These are phyloP conservation scores for Metarhizium sp. DNA, from an alignment of 2,329 filamentous ascomycete genomes.

Conservation along the genomic window DNA sequence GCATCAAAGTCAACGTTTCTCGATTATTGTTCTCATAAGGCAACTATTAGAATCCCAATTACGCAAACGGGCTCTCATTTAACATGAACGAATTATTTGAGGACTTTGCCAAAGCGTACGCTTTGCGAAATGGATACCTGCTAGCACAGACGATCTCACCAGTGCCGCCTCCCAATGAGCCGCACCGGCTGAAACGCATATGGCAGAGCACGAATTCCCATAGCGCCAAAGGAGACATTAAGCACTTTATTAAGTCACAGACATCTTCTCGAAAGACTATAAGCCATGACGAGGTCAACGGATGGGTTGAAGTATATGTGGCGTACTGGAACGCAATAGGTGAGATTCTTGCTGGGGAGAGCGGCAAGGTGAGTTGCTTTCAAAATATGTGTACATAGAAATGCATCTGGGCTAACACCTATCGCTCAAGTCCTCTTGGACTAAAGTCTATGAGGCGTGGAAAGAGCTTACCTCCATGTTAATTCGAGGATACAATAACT, in stretches of 20 bases:
- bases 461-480: slow-evolving; percentile 71
- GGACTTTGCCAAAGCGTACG: slow-evolving; percentile 63
- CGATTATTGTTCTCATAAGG: neutral
- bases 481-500: slow-evolving; percentile 70
- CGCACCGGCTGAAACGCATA: slow-evolving; percentile 59
- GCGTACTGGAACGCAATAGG: slow-evolving; percentile 77
- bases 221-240: slow-evolving; percentile 59
- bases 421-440: slow-evolving; percentile 50
- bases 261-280: slow-evolving; percentile 43
- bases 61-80: neutral
- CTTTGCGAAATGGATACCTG: slow-evolving; percentile 55
- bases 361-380: slow-evolving; percentile 23
- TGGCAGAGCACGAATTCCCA: slow-evolving; percentile 60
- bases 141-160: slow-evolving; percentile 71
- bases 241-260: slow-evolving; percentile 59
- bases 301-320: slow-evolving; percentile 82
- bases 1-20: neutral
- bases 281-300: slow-evolving; percentile 57
- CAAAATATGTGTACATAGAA: neutral
- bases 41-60: neutral
- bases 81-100: slow-evolving; percentile 65
- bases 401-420: slow-evolving; percentile 9
- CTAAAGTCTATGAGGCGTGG: slow-evolving; percentile 80
- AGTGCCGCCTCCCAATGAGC: slow-evolving; percentile 50
- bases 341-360: slow-evolving; percentile 53